Evolutionary conservation across 257 asterid genomes (phyloP).

Genomic region (Ocimum tenuiflorum): DNA sequence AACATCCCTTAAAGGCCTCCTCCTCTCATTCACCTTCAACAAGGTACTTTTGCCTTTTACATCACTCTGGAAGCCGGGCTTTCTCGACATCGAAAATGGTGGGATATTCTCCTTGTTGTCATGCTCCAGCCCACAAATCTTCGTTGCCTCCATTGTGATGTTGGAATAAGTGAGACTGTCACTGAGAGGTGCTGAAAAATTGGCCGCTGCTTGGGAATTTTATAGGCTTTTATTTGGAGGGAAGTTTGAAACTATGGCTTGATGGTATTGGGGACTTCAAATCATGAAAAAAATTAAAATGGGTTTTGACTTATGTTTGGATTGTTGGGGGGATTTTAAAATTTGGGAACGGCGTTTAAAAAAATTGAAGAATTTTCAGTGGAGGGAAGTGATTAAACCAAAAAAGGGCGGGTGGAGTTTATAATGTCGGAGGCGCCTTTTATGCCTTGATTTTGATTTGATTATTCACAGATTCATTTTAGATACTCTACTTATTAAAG

Average conservation of each 20-base stretch:
- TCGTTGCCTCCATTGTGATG: slow-evolving; percentile 25
- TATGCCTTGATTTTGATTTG: neutral
- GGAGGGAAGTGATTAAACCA: neutral
- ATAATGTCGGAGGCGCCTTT: neutral
- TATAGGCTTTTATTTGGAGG: slow-evolving; percentile 18
- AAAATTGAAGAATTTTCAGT: neutral
- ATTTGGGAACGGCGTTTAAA: slow-evolving; percentile 3
- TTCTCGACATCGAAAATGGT: slow-evolving; percentile 5
- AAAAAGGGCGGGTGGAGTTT: neutral
- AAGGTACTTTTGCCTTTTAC: neutral
- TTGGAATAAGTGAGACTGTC: neutral
- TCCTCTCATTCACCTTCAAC: slow-evolving; percentile 7
- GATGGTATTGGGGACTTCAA: neutral
- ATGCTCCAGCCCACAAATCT: slow-evolving; percentile 1
- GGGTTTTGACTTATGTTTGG: neutral
- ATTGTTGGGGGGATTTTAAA: slow-evolving; percentile 17
- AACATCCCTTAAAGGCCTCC: slow-evolving; percentile 44
- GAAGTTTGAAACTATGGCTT: slow-evolving; percentile 2
- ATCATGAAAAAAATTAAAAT: neutral
- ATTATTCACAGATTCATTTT: neutral
- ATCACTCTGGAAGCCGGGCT: neutral
- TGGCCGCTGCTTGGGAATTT: neutral
- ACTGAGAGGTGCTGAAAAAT: neutral
- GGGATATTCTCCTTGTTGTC: slow-evolving; percentile 45
- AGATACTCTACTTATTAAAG: neutral